A percentile compares a stretch with the other conserved stretches of the same genome.
phyloP scores from a whole-genome alignment of 2,329 filamentous ascomycete genomes.

The Colletotrichum tamarilloi region DNA sequence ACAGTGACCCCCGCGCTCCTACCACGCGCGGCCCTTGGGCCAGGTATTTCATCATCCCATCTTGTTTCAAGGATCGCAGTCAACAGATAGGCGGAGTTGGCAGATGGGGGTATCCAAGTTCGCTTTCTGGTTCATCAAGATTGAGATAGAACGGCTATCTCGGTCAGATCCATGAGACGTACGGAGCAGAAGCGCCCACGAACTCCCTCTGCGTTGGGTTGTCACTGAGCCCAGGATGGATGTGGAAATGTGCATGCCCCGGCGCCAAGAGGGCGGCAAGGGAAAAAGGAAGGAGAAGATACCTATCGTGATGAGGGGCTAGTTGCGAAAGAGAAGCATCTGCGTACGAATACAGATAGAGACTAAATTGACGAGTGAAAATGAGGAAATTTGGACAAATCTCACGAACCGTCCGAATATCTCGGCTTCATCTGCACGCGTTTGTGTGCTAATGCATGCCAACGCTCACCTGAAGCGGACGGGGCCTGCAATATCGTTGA shows the following conservation, averaged over 20 bases:
- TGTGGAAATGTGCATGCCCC: not conserved
- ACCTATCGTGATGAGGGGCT: not conserved
- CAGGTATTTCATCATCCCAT: conserved; percentile 17
- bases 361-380: not conserved
- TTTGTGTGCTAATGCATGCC: conserved; percentile 25
- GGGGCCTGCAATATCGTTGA: conserved; percentile 37
- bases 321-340: not conserved
- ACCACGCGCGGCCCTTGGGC: not conserved
- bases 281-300: not conserved
- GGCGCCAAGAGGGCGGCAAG: conserved; percentile 15
- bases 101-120: not conserved
- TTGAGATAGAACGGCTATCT: conserved; percentile 8
- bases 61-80: conserved; percentile 25
- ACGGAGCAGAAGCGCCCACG: not conserved
- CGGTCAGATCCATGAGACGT: not conserved
- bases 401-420: conserved; percentile 17
- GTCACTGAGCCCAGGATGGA: not conserved
- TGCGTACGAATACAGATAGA: not conserved
- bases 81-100: not conserved
- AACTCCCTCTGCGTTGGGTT: not conserved
- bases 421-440: conserved; percentile 30
- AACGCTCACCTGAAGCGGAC: conserved; percentile 35
- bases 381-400: not conserved
- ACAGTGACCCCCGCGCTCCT: conserved; percentile 6
- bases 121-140: not conserved